Conservation (phyloP, 2,329 filamentous ascomycete genomes). For the Colletotrichum filicis region DNA sequence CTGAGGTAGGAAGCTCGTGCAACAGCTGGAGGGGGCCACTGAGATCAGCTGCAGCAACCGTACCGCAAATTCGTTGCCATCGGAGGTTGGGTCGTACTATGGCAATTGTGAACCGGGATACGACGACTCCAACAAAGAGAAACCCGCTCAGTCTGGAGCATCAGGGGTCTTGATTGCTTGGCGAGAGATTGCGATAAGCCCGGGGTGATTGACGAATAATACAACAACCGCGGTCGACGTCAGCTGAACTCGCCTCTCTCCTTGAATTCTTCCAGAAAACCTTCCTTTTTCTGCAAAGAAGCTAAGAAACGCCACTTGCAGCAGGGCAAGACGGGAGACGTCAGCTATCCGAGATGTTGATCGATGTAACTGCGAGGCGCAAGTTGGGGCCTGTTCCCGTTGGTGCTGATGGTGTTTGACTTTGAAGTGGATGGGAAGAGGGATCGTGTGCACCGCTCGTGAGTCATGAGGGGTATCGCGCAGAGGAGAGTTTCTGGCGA, state of each 20-base stretch:
- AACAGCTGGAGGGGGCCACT: not conserved
- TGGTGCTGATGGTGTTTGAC: not conserved
- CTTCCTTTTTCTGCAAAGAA: conserved; percentile 7
- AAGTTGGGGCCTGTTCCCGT: not conserved
- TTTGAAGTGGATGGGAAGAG: not conserved
- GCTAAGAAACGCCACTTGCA: conserved; percentile 9
- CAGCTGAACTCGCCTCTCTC: not conserved
- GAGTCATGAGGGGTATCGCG: not conserved
- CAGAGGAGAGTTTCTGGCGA: not conserved
- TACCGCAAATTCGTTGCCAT: not conserved
- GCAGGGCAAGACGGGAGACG: conserved; percentile 1
- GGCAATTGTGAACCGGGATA: not conserved
- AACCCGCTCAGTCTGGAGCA: not conserved
- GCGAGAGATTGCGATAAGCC: conserved; percentile 24
- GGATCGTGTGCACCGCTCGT: not conserved
- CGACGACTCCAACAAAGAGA: not conserved
- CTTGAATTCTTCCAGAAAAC: conserved; percentile 2
- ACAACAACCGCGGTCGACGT: not conserved
- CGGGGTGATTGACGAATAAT: conserved; percentile 24
- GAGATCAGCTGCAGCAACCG: not conserved
- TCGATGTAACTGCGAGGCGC: not conserved
- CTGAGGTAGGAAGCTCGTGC: conserved; percentile 12
- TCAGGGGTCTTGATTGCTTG: conserved; percentile 7
- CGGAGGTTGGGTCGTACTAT: not conserved
- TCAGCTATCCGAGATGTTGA: conserved; percentile 6